Evolutionary conservation across 805 yeast genomes (phyloP), one percentile per base, ranked within the genome.

Genomic region (Metschnikowia gruessii): DNA sequence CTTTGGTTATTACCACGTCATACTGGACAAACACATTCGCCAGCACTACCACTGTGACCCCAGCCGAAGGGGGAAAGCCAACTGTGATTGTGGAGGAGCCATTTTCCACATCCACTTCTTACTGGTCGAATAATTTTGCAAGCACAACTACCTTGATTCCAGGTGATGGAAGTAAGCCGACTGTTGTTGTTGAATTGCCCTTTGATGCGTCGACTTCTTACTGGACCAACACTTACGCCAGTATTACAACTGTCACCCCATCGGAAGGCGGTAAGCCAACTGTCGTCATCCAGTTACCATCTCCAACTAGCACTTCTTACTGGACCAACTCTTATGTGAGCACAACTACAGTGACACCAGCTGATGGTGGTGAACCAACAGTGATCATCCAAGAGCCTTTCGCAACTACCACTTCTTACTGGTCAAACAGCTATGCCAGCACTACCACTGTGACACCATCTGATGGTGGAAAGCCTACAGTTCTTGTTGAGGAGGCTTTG

Each of bases 181-280:
- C 41, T 8, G 41, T 37, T 15, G 18, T 37, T 15, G 24, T 37
- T 15, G 33, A 37, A 16, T 17, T 37, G 22, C 41, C 41, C 10
- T n/a, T 12, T 6, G 32, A 22, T n/a, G 5, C 32, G 13, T 16
- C 41, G 33, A 37, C 41, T 12, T n/a, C 41, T 2, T 37, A 37
- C 11, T 26, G 41, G 33, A 37, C 41, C 2, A 30, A 28, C 8
- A 4, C 33, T 15, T 26, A 9, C 24, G 28, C 41, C 3, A n/a
- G 22, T 7, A 37, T 22, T 16, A 37, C 22, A n/a, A 37, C 41
- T 28, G 33, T 37, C 19, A 37, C 33, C 10, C 22, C 32, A n/a
- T 6, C 19, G 3, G 31, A 26, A 12, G 41, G 16, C 6, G 33
- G 41, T 3, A 21, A 6, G 4, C 24, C 32, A 18, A 24, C 41